These are phyloP conservation scores for Neurospora intermedia DNA, from an alignment of 495 filamentous ascomycete species.

Conservation along the genomic window DNA sequence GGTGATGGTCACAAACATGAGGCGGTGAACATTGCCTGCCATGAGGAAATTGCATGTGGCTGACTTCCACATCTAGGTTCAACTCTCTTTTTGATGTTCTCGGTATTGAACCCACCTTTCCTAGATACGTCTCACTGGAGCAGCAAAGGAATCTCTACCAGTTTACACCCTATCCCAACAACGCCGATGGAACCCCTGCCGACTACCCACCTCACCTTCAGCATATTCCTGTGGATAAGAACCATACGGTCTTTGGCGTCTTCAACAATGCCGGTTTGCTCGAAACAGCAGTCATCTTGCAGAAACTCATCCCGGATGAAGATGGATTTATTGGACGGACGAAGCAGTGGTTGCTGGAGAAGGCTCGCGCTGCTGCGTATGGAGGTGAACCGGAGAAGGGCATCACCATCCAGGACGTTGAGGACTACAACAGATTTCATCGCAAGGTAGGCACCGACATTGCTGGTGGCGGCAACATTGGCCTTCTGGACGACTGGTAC, in stretches of 20 bases:
- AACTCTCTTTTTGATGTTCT: slow-evolving; percentile 27
- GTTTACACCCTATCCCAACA: slow-evolving; percentile 18
- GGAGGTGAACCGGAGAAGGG: slow-evolving; percentile 24
- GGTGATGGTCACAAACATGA: neutral
- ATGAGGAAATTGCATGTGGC: neutral
- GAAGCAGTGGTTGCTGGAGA: slow-evolving; percentile 19
- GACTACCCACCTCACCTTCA: slow-evolving; percentile 28
- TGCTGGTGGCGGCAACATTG: slow-evolving; percentile 29
- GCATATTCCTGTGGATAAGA: slow-evolving; percentile 17
- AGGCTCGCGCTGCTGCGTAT: slow-evolving; percentile 14
- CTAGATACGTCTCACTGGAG: slow-evolving; percentile 18
- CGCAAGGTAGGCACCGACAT: slow-evolving; percentile 31
- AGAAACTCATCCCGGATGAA: slow-evolving; percentile 24
- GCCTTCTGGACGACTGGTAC: slow-evolving; percentile 36
- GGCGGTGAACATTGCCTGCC: neutral
- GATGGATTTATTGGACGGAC: slow-evolving; percentile 22
- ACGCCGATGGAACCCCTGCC: slow-evolving; percentile 15
- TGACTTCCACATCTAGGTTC: slow-evolving; percentile 15
- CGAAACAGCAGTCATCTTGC: slow-evolving; percentile 23
- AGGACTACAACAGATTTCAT: slow-evolving; percentile 26
- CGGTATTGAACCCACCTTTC: slow-evolving; percentile 23
- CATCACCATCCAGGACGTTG: slow-evolving; percentile 28
- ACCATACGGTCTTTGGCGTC: slow-evolving; percentile 13
- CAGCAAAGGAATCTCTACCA: slow-evolving; percentile 24
- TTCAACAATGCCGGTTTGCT: slow-evolving; percentile 24